Evolutionary conservation across 352 stramenopile genomes (phyloP).

Genomic region (Phytophthora chlamydospora): DNA sequence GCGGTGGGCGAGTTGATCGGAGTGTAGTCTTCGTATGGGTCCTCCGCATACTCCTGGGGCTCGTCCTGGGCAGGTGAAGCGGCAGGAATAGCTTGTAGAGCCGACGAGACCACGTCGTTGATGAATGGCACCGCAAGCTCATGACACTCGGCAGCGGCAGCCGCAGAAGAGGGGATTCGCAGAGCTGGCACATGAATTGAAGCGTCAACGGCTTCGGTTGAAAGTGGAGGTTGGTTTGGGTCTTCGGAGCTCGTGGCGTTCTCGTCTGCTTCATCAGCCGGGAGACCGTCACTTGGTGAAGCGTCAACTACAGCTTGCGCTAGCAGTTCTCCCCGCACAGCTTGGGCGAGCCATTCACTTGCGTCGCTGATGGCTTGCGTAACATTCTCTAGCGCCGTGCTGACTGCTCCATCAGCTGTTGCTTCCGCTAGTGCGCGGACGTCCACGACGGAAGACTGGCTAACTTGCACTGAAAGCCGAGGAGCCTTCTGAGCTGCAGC

Average conservation of each 20-base stretch:
- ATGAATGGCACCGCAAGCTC: conserved; percentile 18
- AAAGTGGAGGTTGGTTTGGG: not conserved
- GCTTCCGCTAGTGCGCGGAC: conserved; percentile 18
- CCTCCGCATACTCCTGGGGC: conserved; percentile 19
- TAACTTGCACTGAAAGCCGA: conserved; percentile 6
- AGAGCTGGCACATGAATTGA: conserved; percentile 6
- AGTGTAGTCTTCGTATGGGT: conserved; percentile 23
- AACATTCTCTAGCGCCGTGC: conserved; percentile 15
- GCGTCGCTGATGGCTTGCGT: conserved; percentile 9
- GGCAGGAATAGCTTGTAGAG: conserved; percentile 1
- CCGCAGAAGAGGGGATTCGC: conserved; percentile 3
- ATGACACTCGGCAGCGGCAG: not conserved
- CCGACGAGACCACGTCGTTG: conserved; percentile 16
- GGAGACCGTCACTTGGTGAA: not conserved
- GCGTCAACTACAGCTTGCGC: conserved; percentile 3
- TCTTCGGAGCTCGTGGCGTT: conserved; percentile 3
- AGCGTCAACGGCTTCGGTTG: not conserved
- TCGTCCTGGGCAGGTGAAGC: not conserved
- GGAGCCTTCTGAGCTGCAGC: not conserved
- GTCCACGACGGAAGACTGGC: not conserved
- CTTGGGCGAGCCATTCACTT: conserved; percentile 12
- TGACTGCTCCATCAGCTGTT: conserved; percentile 12
- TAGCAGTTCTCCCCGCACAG: conserved; percentile 12
- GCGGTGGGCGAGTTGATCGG: conserved; percentile 12
- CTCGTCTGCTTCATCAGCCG: conserved; percentile 1